Conservation (phyloP, 1,139 yeast genomes). For the Nakaseomyces sp. region DNA sequence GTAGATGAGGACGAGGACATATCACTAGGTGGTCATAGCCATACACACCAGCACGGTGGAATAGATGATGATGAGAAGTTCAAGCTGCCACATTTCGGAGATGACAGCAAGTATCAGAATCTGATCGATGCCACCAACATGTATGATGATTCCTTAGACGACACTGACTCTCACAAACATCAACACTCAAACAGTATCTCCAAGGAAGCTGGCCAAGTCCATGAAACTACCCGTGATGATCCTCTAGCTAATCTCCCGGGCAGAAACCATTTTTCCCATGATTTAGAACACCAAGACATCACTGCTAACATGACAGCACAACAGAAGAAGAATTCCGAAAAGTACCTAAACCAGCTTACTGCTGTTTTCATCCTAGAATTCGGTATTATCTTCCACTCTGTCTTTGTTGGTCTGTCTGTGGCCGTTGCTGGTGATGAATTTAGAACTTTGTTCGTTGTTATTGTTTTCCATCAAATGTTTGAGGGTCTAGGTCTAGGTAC, state of each 20-base stretch:
- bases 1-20: constrained; percentile 3
- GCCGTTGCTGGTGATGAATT: constrained; percentile 75
- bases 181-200: not conserved
- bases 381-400: constrained; percentile 76
- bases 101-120: constrained; percentile 2
- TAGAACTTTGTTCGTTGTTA: constrained; percentile 63
- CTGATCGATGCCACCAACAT: not conserved
- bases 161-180: not conserved
- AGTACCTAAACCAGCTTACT: constrained; percentile 28
- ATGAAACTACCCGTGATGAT: not conserved
- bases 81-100: constrained; percentile 3
- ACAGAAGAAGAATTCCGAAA: constrained; percentile 11
- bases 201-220: constrained; percentile 1
- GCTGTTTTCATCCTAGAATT: constrained; percentile 63
- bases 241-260: not conserved
- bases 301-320: constrained; percentile 38
- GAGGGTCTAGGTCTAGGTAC: constrained; percentile 92
- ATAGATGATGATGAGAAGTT: not conserved
- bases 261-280: constrained; percentile 42
- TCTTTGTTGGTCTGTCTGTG: constrained; percentile 65
- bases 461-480: constrained; percentile 84
- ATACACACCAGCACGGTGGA: not conserved
- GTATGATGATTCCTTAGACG: not conserved
- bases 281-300: constrained; percentile 48
- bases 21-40: not conserved